Evolutionary conservation across 2,329 filamentous ascomycete genomes (phyloP).

Genomic region (Aschersonia sp.): DNA sequence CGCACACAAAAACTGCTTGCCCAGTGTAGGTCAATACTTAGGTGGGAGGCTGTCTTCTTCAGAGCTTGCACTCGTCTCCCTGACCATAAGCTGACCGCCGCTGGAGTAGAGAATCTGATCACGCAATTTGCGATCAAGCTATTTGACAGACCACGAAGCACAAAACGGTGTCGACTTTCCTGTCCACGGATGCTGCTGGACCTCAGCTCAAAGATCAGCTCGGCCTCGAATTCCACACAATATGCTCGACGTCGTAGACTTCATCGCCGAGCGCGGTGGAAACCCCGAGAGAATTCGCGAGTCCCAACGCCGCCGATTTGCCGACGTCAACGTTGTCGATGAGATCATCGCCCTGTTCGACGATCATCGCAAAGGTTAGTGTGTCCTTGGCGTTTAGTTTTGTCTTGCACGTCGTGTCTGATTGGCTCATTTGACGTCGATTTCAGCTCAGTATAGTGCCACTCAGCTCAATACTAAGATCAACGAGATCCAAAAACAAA

Average conservation of each 20-base stretch:
- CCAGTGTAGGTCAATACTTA: no score
- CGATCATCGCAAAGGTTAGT: slow-evolving; percentile 61
- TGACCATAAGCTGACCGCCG: no score
- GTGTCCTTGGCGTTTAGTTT: neutral
- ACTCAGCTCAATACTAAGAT: slow-evolving; percentile 74
- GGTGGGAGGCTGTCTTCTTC: no score
- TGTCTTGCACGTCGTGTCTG: no score
- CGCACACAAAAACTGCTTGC: no score
- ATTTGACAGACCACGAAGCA: no score
- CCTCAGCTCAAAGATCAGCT: neutral
- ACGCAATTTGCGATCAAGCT: no score
- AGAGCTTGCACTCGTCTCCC: no score
- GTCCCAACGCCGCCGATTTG: slow-evolving; percentile 72
- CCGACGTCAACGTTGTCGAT: slow-evolving; percentile 73
- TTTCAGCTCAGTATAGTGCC: slow-evolving; percentile 51
- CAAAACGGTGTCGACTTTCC: no score
- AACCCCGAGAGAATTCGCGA: slow-evolving; percentile 86
- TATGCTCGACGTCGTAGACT: slow-evolving; percentile 71
- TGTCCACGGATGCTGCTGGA: no score
- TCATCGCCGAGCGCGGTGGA: slow-evolving; percentile 76
- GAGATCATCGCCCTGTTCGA: slow-evolving; percentile 80
- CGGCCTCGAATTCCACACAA: neutral
- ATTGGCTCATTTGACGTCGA: neutral
- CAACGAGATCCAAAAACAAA: slow-evolving; percentile 81
- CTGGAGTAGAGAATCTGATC: no score